Evolutionary conservation across 768 basidiomycete species (phyloP), one percentile per base, ranked within the genome.

Genomic region (Xanthoconium stramineum): DNA sequence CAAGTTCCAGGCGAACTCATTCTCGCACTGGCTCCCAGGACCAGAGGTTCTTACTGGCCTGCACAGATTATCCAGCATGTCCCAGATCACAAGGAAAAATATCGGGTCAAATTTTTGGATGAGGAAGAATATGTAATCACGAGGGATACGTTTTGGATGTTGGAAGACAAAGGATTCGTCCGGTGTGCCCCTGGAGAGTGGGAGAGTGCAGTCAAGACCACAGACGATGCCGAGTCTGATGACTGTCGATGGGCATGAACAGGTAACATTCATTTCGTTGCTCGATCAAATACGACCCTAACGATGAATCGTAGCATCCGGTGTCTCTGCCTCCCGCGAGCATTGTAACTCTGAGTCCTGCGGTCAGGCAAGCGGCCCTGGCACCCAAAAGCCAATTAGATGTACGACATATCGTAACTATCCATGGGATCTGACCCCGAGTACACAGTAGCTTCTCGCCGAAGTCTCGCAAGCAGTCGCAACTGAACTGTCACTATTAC

Each of bases 1-100:
- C 69, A 78, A 15, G 81, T 89, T 37, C 88, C 87, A 3, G 89
- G 87, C 3, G 89, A 91, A 66, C 68, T 84, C 1, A 72, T 90
- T 3, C 74, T 90, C 13, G 84, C 85, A 7, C 69, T 69, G 52
- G 65, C 61, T 20, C 69, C 69, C 29, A 63, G 61, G n/a, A 66
- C 66, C 7, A 60, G 71, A 6, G 59, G 62, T 6, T 61, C 67
- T 15, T 85, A 84, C 61, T 92, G 89, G 89, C 88, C 89, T 3
- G 89, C 85, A 1, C 74, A 74, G 64, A 71, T 91, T 39, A 62
- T 84, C 11, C 72, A 62, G 0, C 88, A 84, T 61, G 53, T 81
- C 24, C 68, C 70, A 3, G 66, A 44, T 19, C 63, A 68, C n/a
- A 65, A 69, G 38, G 76, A 78, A 53, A 79, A 73, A 63, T 92